Evolutionary conservation across 148 eudicot genomes (phyloP).

Genomic region (Rhododendron williamsianum): DNA sequence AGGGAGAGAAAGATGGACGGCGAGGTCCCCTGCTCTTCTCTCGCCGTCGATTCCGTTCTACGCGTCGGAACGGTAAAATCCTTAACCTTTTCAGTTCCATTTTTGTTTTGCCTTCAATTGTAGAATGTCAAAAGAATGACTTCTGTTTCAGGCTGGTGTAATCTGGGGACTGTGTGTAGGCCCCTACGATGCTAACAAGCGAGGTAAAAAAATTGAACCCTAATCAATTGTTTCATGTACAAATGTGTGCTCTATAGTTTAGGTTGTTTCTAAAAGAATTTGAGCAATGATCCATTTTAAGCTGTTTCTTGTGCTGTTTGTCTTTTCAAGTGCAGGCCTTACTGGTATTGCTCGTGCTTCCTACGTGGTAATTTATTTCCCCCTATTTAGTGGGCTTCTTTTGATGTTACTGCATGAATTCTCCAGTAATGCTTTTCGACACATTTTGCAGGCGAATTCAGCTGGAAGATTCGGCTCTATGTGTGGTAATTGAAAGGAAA

Average conservation of each 20-base stretch:
- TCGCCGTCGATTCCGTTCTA: slow-evolving; percentile 58
- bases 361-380: slow-evolving; percentile 43
- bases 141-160: slow-evolving; percentile 56
- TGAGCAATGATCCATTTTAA: background rate
- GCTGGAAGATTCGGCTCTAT: slow-evolving; percentile 47
- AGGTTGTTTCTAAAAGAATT: background rate
- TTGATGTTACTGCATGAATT: background rate
- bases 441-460: slow-evolving; percentile 50
- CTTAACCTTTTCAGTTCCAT: background rate
- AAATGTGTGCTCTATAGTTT: background rate
- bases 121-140: background rate
- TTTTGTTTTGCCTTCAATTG: background rate
- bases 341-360: slow-evolving; percentile 50
- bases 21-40: slow-evolving; percentile 58
- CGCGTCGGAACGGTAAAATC: slow-evolving; percentile 51
- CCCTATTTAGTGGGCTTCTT: background rate
- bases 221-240: background rate
- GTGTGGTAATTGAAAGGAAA: slow-evolving; percentile 38
- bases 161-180: slow-evolving; percentile 81
- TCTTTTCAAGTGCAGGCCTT: slow-evolving; percentile 31
- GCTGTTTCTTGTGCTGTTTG: background rate
- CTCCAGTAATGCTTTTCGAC: background rate
- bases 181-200: slow-evolving; percentile 57
- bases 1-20: slow-evolving; percentile 26
- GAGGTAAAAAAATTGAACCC: slow-evolving; percentile 33